These are phyloP conservation scores for Mortierella sp. DNA, from an alignment of 371 early-diverging fungal species.

Conservation along the genomic window DNA sequence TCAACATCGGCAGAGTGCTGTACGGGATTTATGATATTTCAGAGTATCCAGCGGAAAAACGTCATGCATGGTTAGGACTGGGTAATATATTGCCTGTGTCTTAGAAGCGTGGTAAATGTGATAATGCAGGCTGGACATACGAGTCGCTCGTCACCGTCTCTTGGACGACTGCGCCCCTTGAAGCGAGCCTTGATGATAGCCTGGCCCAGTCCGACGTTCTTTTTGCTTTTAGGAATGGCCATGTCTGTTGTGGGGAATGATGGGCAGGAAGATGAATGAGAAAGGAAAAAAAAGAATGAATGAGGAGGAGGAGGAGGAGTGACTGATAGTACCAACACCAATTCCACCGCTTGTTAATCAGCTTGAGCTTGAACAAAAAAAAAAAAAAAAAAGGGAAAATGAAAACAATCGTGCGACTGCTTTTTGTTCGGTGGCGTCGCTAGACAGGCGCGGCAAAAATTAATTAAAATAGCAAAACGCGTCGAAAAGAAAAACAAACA, in stretches of 20 bases:
- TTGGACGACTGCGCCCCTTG: slow-evolving; percentile 81
- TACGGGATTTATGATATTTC: background rate
- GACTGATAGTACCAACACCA: no score
- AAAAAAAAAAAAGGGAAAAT: slow-evolving; percentile 20
- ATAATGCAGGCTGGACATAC: slow-evolving; percentile 50
- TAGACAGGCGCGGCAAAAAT: background rate
- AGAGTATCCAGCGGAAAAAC: background rate
- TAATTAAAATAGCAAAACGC: slow-evolving; percentile 7
- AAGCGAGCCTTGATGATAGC: slow-evolving; percentile 94
- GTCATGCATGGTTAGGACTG: background rate
- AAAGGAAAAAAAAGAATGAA: background rate
- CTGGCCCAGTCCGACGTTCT: slow-evolving; percentile 82
- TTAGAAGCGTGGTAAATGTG: background rate
- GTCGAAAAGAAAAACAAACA: slow-evolving; percentile 9
- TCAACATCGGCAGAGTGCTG: slow-evolving; percentile 92
- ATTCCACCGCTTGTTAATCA: slow-evolving; percentile 3
- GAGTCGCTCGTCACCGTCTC: slow-evolving; percentile 73
- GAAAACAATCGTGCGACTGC: slow-evolving; percentile 18
- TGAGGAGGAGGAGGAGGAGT: slow-evolving; percentile 9
- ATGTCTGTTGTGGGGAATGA: no score
- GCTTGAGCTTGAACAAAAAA: background rate
- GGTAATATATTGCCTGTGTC: no score
- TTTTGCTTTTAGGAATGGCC: slow-evolving; percentile 61
- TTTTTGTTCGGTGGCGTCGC: slow-evolving; percentile 8
- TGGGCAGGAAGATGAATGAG: background rate